Base-by-base conservation (phyloP, 768 basidiomycete species). In the Podaxis pistillaris region DNA sequence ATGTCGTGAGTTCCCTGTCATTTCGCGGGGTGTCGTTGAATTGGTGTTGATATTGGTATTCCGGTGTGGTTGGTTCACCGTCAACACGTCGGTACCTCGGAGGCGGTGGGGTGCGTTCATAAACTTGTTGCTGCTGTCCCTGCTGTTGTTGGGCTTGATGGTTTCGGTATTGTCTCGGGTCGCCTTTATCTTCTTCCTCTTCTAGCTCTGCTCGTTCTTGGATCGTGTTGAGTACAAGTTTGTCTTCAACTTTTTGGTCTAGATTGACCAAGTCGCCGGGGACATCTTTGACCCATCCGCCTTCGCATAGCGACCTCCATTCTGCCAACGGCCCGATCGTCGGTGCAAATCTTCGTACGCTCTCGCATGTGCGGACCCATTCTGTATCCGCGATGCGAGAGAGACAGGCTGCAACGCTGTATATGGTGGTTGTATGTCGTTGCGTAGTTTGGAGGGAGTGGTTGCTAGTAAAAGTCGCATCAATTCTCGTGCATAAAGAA, bases 301-400 rank as follows among this genome's bases (percentile, higher is more conserved):
- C 90, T 75, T 94, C 91, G 67, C 91, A 93, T 2, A 89, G 75
- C 4, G 86, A 79, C 56, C 85, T 80, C 85, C 86, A 91, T 77
- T 90, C 85, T 4, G 86, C 88, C 3, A 93, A 77, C n/a, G 78
- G 79, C 0, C 90, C 91, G 37, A 94, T 79, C 12, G 81, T 81
- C 0, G 89, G 86, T 13, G 88, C 81, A 66, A 84, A 83, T 4
- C 86, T 79, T 46, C 90, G 83, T 24, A 92, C 82, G n/a, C 80
- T 80, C 76, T 93, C 91, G 67, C 88, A 90, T 12, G 83, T 75
- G 40, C 85, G 85, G 24, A 82, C 69, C 91, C 91, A 94, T 74
- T 92, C 89, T 5, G 86, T 85, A 61, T 93, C 90, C 0, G 90
- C 90, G n/a, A 92, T 76, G 26, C 89, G 81, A 8, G 88, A 80